Percentiles rank a stretch among this genome's conserved stretches.
Evolutionary conservation across 441 rosid species (phyloP).

Genomic region (Populus hybrid): DNA sequence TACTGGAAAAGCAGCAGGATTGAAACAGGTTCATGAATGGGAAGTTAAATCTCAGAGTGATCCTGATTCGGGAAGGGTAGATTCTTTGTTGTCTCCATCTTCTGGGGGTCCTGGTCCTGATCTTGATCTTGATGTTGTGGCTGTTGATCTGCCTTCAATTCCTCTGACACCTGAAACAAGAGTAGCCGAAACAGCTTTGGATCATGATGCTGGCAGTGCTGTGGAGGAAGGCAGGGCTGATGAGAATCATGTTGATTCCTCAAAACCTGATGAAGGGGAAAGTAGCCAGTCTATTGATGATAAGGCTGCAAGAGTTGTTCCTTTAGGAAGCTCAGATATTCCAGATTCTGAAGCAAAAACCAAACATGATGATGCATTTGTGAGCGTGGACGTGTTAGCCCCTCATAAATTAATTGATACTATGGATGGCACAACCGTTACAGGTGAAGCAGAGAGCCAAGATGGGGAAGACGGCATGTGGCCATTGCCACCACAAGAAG

Average conservation of each 20-base stretch:
- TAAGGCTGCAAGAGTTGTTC: slow-evolving; percentile 18
- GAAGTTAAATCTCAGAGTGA: slow-evolving; percentile 36
- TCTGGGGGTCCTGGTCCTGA: slow-evolving; percentile 32
- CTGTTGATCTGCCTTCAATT: slow-evolving; percentile 36
- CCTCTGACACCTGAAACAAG: slow-evolving; percentile 27
- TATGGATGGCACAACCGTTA: slow-evolving; percentile 25
- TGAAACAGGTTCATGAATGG: slow-evolving; percentile 32
- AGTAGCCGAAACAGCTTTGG: slow-evolving; percentile 17
- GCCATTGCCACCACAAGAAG: slow-evolving; percentile 32
- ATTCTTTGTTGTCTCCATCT: slow-evolving; percentile 31
- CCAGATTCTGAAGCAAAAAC: slow-evolving; percentile 37
- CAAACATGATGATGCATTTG: slow-evolving; percentile 21
- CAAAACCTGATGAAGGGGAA: slow-evolving; percentile 34
- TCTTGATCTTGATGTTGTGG: slow-evolving; percentile 32
- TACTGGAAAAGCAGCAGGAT: slow-evolving; percentile 25
- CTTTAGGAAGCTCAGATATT: slow-evolving; percentile 25
- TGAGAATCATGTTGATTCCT: slow-evolving; percentile 29
- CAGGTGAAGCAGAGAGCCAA: slow-evolving; percentile 30
- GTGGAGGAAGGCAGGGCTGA: slow-evolving; percentile 20
- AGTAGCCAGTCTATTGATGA: slow-evolving; percentile 23
- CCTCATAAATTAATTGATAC: slow-evolving; percentile 22
- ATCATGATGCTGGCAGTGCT: slow-evolving; percentile 25
- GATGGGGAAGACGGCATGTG: slow-evolving; percentile 33
- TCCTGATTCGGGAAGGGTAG: slow-evolving; percentile 23
- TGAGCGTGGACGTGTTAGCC: slow-evolving; percentile 14